phyloP scores from a whole-genome alignment of 208 protist genomes.

The Crithidia fasciculata region DNA sequence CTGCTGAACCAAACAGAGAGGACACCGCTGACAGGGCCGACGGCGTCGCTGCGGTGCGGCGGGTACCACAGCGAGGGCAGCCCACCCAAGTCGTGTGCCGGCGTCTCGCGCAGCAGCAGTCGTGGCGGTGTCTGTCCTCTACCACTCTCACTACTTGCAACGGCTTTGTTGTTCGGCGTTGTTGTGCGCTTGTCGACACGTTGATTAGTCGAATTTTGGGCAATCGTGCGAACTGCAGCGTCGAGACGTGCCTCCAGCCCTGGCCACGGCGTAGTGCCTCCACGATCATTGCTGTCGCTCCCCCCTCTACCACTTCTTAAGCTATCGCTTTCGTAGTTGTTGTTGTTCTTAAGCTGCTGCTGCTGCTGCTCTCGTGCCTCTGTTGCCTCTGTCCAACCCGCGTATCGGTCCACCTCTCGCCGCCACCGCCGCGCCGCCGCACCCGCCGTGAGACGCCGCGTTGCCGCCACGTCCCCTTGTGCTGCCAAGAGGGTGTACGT shows the following conservation, averaged over 20 bases:
- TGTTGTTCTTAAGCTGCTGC: not conserved
- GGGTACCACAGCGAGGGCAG: constrained; percentile 33
- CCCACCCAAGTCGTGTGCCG: constrained; percentile 12
- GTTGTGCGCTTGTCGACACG: too few species aligned
- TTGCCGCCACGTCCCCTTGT: not conserved
- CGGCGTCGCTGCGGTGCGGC: constrained; percentile 12
- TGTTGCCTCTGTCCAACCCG: constrained; percentile 1
- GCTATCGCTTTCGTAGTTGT: not conserved
- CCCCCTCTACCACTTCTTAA: not conserved
- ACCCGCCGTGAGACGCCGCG: not conserved
- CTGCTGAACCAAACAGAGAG: constrained; percentile 29
- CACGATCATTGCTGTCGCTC: not conserved
- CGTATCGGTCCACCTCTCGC: not conserved
- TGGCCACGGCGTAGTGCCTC: constrained; percentile 3
- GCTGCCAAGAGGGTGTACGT: constrained; percentile 19
- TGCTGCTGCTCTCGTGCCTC: not conserved
- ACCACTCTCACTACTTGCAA: too few species aligned
- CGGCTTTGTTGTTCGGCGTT: too few species aligned
- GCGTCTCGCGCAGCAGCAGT: constrained; percentile 22
- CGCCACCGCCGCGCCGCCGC: not conserved
- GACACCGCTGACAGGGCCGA: constrained; percentile 11
- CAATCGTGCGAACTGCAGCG: not conserved
- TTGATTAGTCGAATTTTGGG: not conserved
- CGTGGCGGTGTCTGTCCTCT: not conserved
- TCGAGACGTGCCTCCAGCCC: constrained; percentile 10